These are phyloP conservation scores for Phytophthora hybrid DNA, from an alignment of 352 stramenopile genomes.

Conservation along the genomic window DNA sequence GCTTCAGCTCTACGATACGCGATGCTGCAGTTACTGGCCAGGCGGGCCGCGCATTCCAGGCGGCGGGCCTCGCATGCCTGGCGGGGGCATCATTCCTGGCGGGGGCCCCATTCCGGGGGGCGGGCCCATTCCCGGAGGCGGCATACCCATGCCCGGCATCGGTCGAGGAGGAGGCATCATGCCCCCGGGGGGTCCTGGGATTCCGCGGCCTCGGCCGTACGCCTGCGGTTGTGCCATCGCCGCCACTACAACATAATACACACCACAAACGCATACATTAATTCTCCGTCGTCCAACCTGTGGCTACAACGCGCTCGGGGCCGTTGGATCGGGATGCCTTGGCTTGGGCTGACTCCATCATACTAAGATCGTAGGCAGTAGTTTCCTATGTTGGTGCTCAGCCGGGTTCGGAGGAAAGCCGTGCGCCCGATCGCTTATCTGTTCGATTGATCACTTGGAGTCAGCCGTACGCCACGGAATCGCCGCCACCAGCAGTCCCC, in stretches of 20 bases:
- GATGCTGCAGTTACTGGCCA: constrained; percentile 65
- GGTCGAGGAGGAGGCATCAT: constrained; percentile 74
- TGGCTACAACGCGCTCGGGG: constrained; percentile 6
- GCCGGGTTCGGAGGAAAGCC: constrained; percentile 76
- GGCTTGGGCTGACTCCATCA: constrained; percentile 62
- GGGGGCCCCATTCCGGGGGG: constrained; percentile 79
- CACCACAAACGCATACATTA: constrained; percentile 19
- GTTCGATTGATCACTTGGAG: constrained; percentile 90
- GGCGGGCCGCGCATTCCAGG: constrained; percentile 76
- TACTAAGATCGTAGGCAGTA: constrained; percentile 91
- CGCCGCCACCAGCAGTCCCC: constrained; percentile 9
- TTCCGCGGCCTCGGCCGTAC: constrained; percentile 83
- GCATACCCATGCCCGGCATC: constrained; percentile 72
- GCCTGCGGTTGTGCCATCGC: constrained; percentile 83
- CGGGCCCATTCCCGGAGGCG: constrained; percentile 71
- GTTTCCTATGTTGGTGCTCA: constrained; percentile 64
- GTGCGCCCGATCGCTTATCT: constrained; percentile 84
- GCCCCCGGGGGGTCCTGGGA: constrained; percentile 60
- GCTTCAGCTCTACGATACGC: constrained; percentile 19
- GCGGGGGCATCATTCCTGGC: constrained; percentile 80
- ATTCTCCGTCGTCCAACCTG: not conserved
- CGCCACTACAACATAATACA: constrained; percentile 52
- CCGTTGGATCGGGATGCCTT: not conserved
- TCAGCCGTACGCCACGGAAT: constrained; percentile 13
- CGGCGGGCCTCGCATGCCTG: constrained; percentile 71